phyloP scores from a whole-genome alignment of 2,329 filamentous ascomycete genomes.

The Xylariaceae sp. region DNA sequence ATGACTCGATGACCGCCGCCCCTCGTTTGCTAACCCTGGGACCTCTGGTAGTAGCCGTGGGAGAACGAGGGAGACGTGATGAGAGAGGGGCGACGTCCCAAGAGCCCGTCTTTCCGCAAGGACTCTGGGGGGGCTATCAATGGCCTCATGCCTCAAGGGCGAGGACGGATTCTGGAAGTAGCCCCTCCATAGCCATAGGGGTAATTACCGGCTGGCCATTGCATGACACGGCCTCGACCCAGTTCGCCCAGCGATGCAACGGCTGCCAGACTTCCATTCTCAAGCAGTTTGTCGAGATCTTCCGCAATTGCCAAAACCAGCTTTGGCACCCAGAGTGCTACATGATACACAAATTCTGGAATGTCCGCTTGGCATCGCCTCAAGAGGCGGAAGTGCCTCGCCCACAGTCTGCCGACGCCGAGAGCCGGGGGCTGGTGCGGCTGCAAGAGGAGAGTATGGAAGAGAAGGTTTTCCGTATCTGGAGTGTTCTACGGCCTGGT shows the following conservation, averaged over 20 bases:
- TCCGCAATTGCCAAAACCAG: constrained; percentile 93
- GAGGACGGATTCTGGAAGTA: no score
- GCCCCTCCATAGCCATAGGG: no score
- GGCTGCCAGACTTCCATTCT: constrained; percentile 95
- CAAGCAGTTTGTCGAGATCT: constrained; percentile 99
- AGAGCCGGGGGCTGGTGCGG: constrained; percentile 68
- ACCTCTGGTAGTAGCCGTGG: no score
- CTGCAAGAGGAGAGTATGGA: constrained; percentile 91
- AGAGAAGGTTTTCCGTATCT: constrained; percentile 95
- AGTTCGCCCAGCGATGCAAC: constrained; percentile 92
- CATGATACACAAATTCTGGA: constrained; percentile 99
- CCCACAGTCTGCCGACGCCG: constrained; percentile 38
- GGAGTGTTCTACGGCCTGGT: no score
- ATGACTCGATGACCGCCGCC: constrained; percentile 68
- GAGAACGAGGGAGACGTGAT: no score
- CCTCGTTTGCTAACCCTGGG: no score
- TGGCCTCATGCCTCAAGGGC: no score
- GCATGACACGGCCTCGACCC: no score
- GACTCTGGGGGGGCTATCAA: no score
- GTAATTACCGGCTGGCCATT: no score
- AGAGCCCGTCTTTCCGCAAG: no score
- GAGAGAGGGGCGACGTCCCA: no score
- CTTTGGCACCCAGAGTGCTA: constrained; percentile 99
- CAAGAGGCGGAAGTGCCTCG: constrained; percentile 40
- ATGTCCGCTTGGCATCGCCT: constrained; percentile 71